These are phyloP conservation scores for Alternaria consortialis DNA, from an alignment of 2,329 filamentous ascomycete genomes.

Conservation along the genomic window DNA sequence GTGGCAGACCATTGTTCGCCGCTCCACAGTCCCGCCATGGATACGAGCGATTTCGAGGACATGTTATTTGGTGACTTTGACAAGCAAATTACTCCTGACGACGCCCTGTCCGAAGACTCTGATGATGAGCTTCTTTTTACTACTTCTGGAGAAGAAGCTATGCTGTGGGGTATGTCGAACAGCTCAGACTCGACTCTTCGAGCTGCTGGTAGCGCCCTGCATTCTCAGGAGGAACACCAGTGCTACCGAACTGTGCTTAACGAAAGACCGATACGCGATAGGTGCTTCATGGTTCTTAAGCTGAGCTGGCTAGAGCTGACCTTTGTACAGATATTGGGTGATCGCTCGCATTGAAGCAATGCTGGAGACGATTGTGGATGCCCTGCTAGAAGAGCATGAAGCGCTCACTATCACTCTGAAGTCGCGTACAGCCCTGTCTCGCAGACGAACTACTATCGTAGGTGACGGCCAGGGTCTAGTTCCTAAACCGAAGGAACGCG, in stretches of 20 bases:
- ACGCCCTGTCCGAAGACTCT: constrained; percentile 21
- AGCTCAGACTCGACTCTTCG: background rate
- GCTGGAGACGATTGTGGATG: constrained; percentile 62
- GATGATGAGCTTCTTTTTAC: constrained; percentile 38
- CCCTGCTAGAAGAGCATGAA: constrained; percentile 59
- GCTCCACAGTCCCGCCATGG: constrained; percentile 26
- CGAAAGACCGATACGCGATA: constrained; percentile 18
- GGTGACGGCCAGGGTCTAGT: background rate
- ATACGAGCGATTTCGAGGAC: constrained; percentile 36
- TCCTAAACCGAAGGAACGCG: constrained; percentile 29
- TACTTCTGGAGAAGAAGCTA: constrained; percentile 6
- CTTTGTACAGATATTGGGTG: constrained; percentile 45
- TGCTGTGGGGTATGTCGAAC: constrained; percentile 16
- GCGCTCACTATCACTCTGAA: constrained; percentile 61
- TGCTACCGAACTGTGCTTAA: background rate
- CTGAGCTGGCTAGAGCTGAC: constrained; percentile 12
- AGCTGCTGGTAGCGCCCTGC: background rate
- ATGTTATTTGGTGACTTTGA: constrained; percentile 39
- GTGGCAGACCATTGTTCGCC: background rate
- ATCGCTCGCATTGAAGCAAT: constrained; percentile 66
- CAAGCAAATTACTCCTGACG: constrained; percentile 28
- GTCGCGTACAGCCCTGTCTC: constrained; percentile 39
- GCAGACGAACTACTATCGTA: constrained; percentile 24
- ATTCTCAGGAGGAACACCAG: background rate
- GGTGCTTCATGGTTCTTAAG: constrained; percentile 8